These are phyloP conservation scores for Trichoderma sp. DNA, from an alignment of 2,329 filamentous ascomycete species.

Conservation along the genomic window DNA sequence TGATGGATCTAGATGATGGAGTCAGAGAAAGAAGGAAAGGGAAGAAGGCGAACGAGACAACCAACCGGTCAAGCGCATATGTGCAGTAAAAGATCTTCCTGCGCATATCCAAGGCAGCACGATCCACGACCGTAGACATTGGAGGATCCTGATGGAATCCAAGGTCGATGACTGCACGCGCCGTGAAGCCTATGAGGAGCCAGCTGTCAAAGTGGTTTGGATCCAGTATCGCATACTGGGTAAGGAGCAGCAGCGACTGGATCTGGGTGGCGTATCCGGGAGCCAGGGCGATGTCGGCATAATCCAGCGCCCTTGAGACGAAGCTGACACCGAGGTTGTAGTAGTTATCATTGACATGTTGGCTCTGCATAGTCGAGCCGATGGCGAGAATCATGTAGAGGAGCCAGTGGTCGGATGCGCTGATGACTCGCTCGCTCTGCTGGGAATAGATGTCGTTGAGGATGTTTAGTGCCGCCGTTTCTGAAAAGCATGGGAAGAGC, in stretches of 20 bases:
- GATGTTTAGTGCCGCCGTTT: slow-evolving; percentile 74
- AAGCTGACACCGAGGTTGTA: slow-evolving; percentile 60
- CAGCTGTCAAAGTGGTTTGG: slow-evolving; percentile 91
- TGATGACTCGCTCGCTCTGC: slow-evolving; percentile 63
- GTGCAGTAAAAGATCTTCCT: slow-evolving; percentile 87
- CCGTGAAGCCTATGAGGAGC: slow-evolving; percentile 89
- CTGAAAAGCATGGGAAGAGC: slow-evolving; percentile 80
- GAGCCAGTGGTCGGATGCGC: slow-evolving; percentile 77
- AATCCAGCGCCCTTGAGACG: slow-evolving; percentile 66
- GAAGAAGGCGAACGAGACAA: background rate
- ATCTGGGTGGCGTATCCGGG: slow-evolving; percentile 85
- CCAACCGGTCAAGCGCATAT: slow-evolving; percentile 83
- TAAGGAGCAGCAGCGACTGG: slow-evolving; percentile 82
- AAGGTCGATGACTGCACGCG: slow-evolving; percentile 82
- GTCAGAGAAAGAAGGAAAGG: slow-evolving; percentile 31
- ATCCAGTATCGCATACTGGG: slow-evolving; percentile 87
- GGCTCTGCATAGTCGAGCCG: slow-evolving; percentile 72
- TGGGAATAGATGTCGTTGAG: slow-evolving; percentile 78
- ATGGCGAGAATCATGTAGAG: slow-evolving; percentile 90
- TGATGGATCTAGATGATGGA: slow-evolving; percentile 66
- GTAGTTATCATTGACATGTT: slow-evolving; percentile 65
- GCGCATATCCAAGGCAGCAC: slow-evolving; percentile 72
- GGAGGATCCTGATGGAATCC: slow-evolving; percentile 92
- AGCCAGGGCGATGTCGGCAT: slow-evolving; percentile 79
- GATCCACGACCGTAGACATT: slow-evolving; percentile 66